Evolutionary conservation across 208 protist genomes (phyloP).

Genomic region (Zelonia costaricensis): DNA sequence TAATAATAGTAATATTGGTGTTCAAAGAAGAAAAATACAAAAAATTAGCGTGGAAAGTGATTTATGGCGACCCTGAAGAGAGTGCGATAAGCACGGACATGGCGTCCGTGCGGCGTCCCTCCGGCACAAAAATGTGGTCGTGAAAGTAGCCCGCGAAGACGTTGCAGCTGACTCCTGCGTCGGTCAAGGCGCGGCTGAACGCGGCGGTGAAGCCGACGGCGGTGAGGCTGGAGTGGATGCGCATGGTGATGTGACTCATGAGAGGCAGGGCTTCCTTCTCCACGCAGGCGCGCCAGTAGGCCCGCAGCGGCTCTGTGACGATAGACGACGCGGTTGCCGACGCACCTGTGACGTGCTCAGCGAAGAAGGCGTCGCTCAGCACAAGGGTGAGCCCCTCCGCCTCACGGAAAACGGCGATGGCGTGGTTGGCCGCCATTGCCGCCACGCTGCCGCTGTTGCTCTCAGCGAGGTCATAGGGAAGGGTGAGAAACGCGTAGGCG

Average conservation of each 20-base stretch:
- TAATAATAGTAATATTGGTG: too few relatives aligned
- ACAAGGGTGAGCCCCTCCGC: constrained; percentile 37
- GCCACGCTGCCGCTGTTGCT: constrained; percentile 7
- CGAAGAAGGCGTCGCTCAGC: constrained; percentile 22
- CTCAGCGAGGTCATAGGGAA: constrained; percentile 12
- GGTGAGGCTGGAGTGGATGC: constrained; percentile 45
- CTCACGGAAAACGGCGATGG: constrained; percentile 27
- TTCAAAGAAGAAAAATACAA: too few relatives aligned
- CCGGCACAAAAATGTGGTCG: constrained; percentile 52
- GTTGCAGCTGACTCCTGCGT: constrained; percentile 47
- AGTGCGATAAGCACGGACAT: constrained; percentile 21
- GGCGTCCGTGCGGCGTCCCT: constrained; percentile 3
- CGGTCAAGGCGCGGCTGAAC: constrained; percentile 37
- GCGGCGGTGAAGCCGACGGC: constrained; percentile 51
- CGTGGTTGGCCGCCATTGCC: constrained; percentile 8
- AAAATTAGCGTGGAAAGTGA: too few relatives aligned
- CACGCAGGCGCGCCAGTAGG: constrained; percentile 8
- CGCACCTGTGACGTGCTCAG: neutral
- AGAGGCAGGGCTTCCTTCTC: constrained; percentile 10
- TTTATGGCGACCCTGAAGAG: constrained; percentile 1
- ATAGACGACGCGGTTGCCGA: neutral
- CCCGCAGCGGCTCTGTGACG: constrained; percentile 3
- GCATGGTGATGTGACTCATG: constrained; percentile 55
- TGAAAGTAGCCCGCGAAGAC: constrained; percentile 50
- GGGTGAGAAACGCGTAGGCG: constrained; percentile 25